Percentiles rank a stretch among this genome's conserved stretches.
phyloP scores from a whole-genome alignment of 2,329 filamentous ascomycete genomes.

The Zalaria sp. region DNA sequence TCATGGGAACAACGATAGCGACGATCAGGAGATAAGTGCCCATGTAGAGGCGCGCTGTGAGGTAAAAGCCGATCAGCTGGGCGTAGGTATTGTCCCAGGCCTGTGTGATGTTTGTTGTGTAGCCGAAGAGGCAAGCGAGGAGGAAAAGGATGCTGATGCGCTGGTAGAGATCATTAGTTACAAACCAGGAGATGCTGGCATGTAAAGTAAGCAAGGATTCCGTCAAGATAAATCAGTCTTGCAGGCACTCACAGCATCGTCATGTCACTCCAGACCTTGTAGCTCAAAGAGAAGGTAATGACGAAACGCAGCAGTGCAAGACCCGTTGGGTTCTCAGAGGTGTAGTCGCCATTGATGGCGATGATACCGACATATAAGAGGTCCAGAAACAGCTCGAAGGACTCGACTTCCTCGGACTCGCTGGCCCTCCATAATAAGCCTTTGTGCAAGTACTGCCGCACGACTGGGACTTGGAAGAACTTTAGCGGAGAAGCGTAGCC shows the following conservation, averaged over 20 bases:
- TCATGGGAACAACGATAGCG: constrained; percentile 40
- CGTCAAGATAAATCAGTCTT: no score
- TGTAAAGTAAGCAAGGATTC: no score
- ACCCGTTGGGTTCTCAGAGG: constrained; percentile 41
- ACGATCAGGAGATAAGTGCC: constrained; percentile 34
- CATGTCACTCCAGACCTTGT: constrained; percentile 51
- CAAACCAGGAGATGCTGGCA: constrained; percentile 41
- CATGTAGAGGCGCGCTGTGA: constrained; percentile 40
- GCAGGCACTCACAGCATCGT: constrained; percentile 23
- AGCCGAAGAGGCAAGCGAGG: constrained; percentile 46
- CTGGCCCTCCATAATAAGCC: constrained; percentile 49
- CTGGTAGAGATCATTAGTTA: constrained; percentile 46
- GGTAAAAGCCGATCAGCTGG: constrained; percentile 46
- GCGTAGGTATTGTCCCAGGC: constrained; percentile 42
- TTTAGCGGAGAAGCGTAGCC: constrained; percentile 28
- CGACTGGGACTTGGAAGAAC: constrained; percentile 44
- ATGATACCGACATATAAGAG: constrained; percentile 51
- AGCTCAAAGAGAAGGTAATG: constrained; percentile 48
- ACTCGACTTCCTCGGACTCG: constrained; percentile 45
- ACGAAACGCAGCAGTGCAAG: constrained; percentile 43
- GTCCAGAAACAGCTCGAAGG: constrained; percentile 52
- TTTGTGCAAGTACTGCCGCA: constrained; percentile 53
- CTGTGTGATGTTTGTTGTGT: constrained; percentile 48
- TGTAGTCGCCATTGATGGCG: constrained; percentile 47
- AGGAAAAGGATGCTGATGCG: constrained; percentile 46